Evolutionary conservation across 2,329 filamentous ascomycete species (phyloP).

Genomic region (Sclerotiophoma versabilis): DNA sequence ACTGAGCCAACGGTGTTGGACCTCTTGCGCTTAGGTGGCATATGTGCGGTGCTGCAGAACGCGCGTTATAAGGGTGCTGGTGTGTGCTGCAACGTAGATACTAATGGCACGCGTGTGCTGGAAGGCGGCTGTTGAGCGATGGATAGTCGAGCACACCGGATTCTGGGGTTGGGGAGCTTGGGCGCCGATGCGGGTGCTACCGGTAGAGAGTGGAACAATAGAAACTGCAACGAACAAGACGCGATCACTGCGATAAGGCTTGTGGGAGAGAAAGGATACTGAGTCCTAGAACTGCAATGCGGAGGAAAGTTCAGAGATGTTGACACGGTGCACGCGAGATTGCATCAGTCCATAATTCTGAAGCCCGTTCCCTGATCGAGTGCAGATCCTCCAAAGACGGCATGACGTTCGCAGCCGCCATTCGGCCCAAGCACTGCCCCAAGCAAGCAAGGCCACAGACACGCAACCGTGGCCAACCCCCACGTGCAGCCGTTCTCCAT

Average conservation of each 20-base stretch:
- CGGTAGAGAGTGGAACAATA: not conserved
- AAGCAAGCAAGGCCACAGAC: conserved; percentile 7
- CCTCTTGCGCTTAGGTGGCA: conserved; percentile 80
- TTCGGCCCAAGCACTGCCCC: conserved; percentile 12
- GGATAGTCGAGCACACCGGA: conserved; percentile 1
- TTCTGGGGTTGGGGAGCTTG: conserved; percentile 16
- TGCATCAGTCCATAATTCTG: conserved; percentile 33
- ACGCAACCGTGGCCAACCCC: conserved; percentile 5
- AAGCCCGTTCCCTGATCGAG: conserved; percentile 33
- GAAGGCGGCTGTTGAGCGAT: conserved; percentile 3
- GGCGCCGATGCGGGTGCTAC: conserved; percentile 7
- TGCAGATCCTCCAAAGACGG: conserved; percentile 30
- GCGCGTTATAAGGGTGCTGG: not conserved
- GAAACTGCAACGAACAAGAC: not conserved
- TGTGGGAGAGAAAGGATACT: not conserved
- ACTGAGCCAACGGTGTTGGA: conserved; percentile 61
- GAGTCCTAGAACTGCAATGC: not conserved
- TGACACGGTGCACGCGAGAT: conserved; percentile 28
- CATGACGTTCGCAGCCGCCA: conserved; percentile 26
- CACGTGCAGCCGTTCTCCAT: conserved; percentile 25
- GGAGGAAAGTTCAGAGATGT: conserved; percentile 4
- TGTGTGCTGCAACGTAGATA: not conserved
- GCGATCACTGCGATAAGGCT: not conserved
- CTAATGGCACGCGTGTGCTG: conserved; percentile 4
- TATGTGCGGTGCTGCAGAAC: conserved; percentile 20